Evolutionary conservation across 208 protist species (phyloP), one percentile per base, ranked within the genome.

Genomic region (Trypanosoma caninum): DNA sequence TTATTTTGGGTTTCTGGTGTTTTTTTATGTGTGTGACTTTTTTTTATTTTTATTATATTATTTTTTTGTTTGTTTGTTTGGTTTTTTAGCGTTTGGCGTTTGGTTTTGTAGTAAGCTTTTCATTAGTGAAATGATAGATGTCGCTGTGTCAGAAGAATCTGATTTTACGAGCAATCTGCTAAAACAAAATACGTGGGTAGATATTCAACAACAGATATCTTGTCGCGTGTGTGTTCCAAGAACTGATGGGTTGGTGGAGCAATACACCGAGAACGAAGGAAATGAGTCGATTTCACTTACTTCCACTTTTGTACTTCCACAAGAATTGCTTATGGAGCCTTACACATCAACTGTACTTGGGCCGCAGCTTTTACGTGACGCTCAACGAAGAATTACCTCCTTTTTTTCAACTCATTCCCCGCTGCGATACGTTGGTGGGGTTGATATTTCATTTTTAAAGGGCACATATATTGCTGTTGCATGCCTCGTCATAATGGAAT

Each of bases 391-490:
- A 9, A 14, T 14, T 13, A 3, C 6, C 13, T 22, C 60, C 11
- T 44, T 18, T 1, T 22, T 10, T 9, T 16, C 42, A 3, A 47
- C 45, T 30, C 45, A 33, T 14, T 72, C 65, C 10, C 47, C 55
- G 0, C 59, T 94, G 23, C 45, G 31, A 10, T 66, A 62, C 44
- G 69, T 91, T 52, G 87, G 78, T 20, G 87, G 87, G 2, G 37
- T 91, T 9, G 87, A 94, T 41, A 80, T 94, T 54, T 91, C 84
- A 23, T 94, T 94, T 66, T 45, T 94, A 3, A 74, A 74, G 9
- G 68, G 59, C 37, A 86, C 66, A 8, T 56, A 72, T 40, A 37
- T 76, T 35, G 87, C 81, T 25, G 79, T 94, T 16, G 81, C 80
- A 13, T 89, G 77, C 51, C 67, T 91, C 9, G 74, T 75, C 37